Evolutionary conservation across 371 early-diverging fungal species (phyloP).

Genomic region (Smittium culicis): DNA sequence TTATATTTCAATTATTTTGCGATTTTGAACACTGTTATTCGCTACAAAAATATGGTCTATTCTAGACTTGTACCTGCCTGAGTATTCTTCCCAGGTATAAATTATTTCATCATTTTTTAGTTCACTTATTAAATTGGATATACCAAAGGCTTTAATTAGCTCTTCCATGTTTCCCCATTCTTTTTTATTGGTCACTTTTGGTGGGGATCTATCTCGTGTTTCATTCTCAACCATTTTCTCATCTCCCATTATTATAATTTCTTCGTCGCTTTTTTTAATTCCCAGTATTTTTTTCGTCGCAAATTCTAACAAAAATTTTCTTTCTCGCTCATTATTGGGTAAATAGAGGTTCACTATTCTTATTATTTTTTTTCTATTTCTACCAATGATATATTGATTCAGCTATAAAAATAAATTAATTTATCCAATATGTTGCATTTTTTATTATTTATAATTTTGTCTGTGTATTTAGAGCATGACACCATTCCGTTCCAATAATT

Average conservation of each 20-base stretch:
- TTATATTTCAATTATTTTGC: neutral
- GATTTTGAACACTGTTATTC: neutral
- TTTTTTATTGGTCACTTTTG: neutral
- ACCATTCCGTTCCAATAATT: neutral
- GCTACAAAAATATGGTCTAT: neutral
- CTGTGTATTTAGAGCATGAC: neutral
- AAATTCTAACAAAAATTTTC: neutral
- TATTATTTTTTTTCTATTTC: neutral
- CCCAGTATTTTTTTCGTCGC: neutral
- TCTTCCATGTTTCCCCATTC: neutral
- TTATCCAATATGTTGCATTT: neutral
- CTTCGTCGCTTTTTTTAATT: neutral
- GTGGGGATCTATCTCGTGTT: neutral
- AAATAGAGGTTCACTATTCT: neutral
- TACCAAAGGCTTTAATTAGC: neutral
- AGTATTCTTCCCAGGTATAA: neutral
- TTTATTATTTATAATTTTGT: conserved; percentile 3
- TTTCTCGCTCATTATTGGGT: neutral
- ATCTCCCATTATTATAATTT: neutral
- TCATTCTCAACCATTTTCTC: neutral
- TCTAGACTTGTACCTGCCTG: neutral
- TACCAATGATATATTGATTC: neutral
- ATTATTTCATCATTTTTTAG: neutral
- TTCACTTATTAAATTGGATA: neutral
- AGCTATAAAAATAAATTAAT: neutral